Evolutionary conservation across 495 filamentous ascomycete species (phyloP).

Genomic region (Mycothermus thermophilus): DNA sequence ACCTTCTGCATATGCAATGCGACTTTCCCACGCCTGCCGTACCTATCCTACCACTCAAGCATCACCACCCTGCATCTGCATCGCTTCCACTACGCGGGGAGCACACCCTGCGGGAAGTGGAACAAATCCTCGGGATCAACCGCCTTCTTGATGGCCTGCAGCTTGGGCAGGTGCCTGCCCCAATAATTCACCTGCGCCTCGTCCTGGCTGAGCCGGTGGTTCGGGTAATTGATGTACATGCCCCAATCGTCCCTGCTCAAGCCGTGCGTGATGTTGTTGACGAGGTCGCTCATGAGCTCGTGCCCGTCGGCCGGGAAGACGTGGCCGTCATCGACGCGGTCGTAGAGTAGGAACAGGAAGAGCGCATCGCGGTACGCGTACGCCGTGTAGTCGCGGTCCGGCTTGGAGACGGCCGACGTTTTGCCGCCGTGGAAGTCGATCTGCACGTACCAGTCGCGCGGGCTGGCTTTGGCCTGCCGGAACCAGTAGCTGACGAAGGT

Average conservation of each 20-base stretch:
- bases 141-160: constrained; percentile 41
- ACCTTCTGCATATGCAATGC: no score
- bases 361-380: constrained; percentile 34
- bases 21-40: no score
- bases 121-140: constrained; percentile 47
- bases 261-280: constrained; percentile 20
- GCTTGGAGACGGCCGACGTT: constrained; percentile 25
- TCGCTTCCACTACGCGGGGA: no score
- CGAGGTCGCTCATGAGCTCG: constrained; percentile 24
- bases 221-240: constrained; percentile 36
- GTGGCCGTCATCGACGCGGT: constrained; percentile 21
- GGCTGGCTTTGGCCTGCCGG: constrained; percentile 26
- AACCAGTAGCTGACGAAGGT: constrained; percentile 32
- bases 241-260: constrained; percentile 22
- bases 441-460: constrained; percentile 32
- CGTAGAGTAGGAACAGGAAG: constrained; percentile 32
- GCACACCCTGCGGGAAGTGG: constrained; percentile 37
- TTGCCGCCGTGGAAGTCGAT: constrained; percentile 34
- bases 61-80: no score
- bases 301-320: constrained; percentile 20
- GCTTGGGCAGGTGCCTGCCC: constrained; percentile 36
- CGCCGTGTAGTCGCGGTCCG: constrained; percentile 16
- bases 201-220: constrained; percentile 23
- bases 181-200: constrained; percentile 36
- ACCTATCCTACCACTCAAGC: no score